These are phyloP conservation scores for Aethionema arabicum DNA, from an alignment of 345 rosid species.

Conservation along the genomic window DNA sequence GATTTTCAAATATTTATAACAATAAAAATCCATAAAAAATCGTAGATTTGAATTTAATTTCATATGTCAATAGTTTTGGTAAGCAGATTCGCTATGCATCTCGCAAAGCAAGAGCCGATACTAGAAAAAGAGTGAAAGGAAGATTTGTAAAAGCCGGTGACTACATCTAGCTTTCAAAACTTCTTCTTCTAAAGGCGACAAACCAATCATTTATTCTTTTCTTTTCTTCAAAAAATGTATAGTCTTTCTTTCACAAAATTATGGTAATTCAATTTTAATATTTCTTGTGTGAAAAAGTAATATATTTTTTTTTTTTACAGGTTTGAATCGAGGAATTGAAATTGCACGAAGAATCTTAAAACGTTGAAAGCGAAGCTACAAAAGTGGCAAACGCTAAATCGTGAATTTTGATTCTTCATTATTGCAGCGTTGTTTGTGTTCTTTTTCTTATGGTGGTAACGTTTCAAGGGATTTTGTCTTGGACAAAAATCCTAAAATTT, in stretches of 20 bases:
- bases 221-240: constrained; percentile 8
- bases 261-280: constrained; percentile 13
- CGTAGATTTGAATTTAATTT: neutral
- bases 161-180: constrained; percentile 58
- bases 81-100: constrained; percentile 89
- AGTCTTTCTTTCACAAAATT: constrained; percentile 9
- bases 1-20: constrained; percentile 20
- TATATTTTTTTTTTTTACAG: neutral
- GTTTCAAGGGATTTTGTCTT: too few species aligned
- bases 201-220: constrained; percentile 5
- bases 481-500: too few species aligned
- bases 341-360: too few species aligned
- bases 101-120: constrained; percentile 90
- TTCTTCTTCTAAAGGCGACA: constrained; percentile 9
- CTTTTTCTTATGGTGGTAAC: too few species aligned
- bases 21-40: constrained; percentile 3
- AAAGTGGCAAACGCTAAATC: too few species aligned
- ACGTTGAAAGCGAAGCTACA: too few species aligned
- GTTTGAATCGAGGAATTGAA: too few species aligned
- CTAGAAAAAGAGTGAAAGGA: constrained; percentile 88
- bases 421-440: too few species aligned
- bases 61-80: constrained; percentile 50
- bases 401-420: too few species aligned
- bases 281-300: neutral
- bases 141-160: constrained; percentile 94